Evolutionary conservation across 352 stramenopile species (phyloP).

Genomic region (Phytophthora pluvialis): DNA sequence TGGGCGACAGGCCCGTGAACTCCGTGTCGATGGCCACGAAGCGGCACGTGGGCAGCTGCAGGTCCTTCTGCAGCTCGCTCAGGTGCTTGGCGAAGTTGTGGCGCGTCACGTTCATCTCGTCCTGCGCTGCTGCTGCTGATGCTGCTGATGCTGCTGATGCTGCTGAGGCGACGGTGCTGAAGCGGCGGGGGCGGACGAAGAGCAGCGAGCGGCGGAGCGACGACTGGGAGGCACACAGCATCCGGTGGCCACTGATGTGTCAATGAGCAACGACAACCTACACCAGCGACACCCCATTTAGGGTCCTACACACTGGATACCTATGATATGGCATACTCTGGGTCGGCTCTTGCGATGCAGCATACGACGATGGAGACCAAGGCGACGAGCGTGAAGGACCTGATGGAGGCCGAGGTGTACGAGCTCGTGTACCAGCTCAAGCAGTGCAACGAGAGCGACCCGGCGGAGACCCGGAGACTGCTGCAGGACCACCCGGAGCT

Average conservation of each 20-base stretch:
- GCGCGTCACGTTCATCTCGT: constrained; percentile 80
- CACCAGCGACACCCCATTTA: constrained; percentile 15
- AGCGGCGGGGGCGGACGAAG: constrained; percentile 20
- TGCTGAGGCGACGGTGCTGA: constrained; percentile 8
- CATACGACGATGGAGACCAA: constrained; percentile 33
- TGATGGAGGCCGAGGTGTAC: constrained; percentile 64
- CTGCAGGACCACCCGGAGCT: constrained; percentile 82
- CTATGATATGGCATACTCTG: not conserved
- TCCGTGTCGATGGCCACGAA: constrained; percentile 88
- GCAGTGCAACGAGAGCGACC: constrained; percentile 81
- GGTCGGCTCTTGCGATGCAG: not conserved
- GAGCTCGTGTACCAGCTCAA: constrained; percentile 84
- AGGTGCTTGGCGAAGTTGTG: constrained; percentile 80
- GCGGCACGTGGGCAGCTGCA: constrained; percentile 62
- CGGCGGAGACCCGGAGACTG: constrained; percentile 67
- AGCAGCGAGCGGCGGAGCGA: constrained; percentile 34
- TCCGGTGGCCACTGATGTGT: constrained; percentile 30
- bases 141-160: not conserved
- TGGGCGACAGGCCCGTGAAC: constrained; percentile 79
- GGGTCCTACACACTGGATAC: not conserved
- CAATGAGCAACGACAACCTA: constrained; percentile 1
- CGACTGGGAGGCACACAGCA: constrained; percentile 40
- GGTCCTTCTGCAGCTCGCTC: constrained; percentile 62
- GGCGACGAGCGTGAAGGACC: constrained; percentile 56
- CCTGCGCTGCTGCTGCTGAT: not conserved